Evolutionary conservation across 1,284 basidiomycete species (phyloP).

Genomic region (Afroboletus lepidellus): DNA sequence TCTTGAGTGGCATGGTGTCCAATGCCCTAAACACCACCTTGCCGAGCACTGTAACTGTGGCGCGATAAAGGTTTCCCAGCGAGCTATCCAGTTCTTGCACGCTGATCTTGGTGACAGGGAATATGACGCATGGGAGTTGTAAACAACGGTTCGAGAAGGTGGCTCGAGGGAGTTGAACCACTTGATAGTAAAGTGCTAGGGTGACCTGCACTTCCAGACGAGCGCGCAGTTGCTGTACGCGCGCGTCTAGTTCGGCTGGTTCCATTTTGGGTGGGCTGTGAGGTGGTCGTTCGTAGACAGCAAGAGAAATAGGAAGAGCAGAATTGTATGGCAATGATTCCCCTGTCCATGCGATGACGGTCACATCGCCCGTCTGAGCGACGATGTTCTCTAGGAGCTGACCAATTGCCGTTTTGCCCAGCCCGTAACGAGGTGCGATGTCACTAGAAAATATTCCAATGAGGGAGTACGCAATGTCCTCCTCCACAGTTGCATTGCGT

Average conservation of each 20-base stretch:
- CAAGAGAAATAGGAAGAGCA: conserved; percentile 1
- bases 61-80: background rate
- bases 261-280: background rate
- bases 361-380: background rate
- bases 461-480: too few relatives aligned
- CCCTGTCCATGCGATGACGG: too few relatives aligned
- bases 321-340: background rate
- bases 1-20: background rate
- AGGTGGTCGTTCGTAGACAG: background rate
- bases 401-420: background rate
- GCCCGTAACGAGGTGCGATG: conserved; percentile 3
- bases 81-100: background rate
- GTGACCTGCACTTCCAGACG: background rate
- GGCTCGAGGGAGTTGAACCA: conserved; percentile 2
- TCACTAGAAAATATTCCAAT: background rate
- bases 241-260: background rate
- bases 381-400: background rate
- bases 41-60: background rate
- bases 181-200: background rate
- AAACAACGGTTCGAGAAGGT: background rate
- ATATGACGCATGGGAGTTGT: background rate
- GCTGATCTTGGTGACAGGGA: background rate
- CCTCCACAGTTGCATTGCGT: too few relatives aligned
- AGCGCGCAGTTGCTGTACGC: background rate
- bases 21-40: background rate